Evolutionary conservation across 345 rosid species (phyloP).

Genomic region (Psidium friedrichsthalianum): DNA sequence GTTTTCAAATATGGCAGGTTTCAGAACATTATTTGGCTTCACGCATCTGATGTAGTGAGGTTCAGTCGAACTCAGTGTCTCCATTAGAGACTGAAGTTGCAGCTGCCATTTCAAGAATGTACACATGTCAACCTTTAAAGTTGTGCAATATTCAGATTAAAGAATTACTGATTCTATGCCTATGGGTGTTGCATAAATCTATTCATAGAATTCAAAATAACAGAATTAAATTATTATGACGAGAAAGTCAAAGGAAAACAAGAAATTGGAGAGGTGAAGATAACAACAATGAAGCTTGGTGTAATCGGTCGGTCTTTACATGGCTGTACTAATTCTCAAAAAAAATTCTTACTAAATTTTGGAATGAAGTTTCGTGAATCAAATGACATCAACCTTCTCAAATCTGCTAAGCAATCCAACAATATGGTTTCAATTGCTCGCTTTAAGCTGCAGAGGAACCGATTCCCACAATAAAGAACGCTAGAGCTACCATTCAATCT

Average conservation of each 20-base stretch:
- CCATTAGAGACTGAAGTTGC: constrained; percentile 99
- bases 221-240: neutral
- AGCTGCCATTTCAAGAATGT: constrained; percentile 40
- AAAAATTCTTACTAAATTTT: neutral
- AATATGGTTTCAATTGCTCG: neutral
- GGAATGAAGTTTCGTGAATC: neutral
- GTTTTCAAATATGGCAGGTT: constrained; percentile 91
- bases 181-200: neutral
- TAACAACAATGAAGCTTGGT: neutral
- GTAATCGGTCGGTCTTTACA: neutral
- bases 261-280: neutral
- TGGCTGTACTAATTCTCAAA: neutral
- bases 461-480: neutral
- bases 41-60: constrained; percentile 99
- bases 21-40: constrained; percentile 86
- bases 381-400: neutral
- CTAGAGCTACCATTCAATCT: neutral
- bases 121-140: neutral
- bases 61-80: constrained; percentile 73
- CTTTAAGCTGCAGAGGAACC: neutral
- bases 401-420: neutral
- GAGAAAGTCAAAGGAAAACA: neutral
- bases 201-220: neutral
- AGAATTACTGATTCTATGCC: neutral
- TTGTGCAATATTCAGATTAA: neutral